Percentiles rank a stretch among this genome's conserved stretches.
phyloP scores from a whole-genome alignment of 805 yeast genomes.

The Limtongozyma cylindracea region DNA sequence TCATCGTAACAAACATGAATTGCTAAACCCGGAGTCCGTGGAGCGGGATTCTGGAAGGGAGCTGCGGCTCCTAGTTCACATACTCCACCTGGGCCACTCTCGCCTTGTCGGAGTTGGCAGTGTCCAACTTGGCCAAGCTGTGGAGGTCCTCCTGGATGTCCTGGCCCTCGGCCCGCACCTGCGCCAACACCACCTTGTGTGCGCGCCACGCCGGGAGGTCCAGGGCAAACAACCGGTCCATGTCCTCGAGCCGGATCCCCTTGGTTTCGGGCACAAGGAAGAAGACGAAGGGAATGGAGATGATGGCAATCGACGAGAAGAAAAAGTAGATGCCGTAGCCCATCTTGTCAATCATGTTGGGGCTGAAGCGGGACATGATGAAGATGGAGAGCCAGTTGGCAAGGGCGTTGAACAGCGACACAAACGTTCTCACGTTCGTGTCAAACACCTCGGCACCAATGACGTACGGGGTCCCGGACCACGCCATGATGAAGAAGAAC shows the following conservation, averaged over 20 bases:
- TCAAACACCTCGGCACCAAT: slow-evolving; percentile 20
- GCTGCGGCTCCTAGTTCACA: too few relatives aligned
- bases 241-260: slow-evolving; percentile 10
- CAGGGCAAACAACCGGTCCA: slow-evolving; percentile 8
- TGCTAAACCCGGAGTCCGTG: too few relatives aligned
- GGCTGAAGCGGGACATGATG: too few relatives aligned
- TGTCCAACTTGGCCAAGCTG: slow-evolving; percentile 5
- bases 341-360: slow-evolving; percentile 14
- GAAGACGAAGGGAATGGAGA: slow-evolving; percentile 12
- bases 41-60: too few relatives aligned
- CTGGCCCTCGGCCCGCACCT: slow-evolving; percentile 3
- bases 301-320: slow-evolving; percentile 9
- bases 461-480: slow-evolving; percentile 23
- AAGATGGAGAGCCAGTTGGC: slow-evolving; percentile 18
- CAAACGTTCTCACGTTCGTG: slow-evolving; percentile 15
- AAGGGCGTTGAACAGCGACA: slow-evolving; percentile 16
- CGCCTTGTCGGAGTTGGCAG: slow-evolving; percentile 4
- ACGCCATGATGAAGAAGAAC: slow-evolving; percentile 12
- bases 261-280: slow-evolving; percentile 13
- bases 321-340: slow-evolving; percentile 19
- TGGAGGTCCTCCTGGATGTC: slow-evolving; percentile 2
- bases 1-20: too few relatives aligned
- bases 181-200: slow-evolving; percentile 3
- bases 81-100: too few relatives aligned
- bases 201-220: slow-evolving; percentile 10